These are phyloP conservation scores for Suhomyces coccinellae DNA, from an alignment of 1,139 yeast genomes.

Conservation along the genomic window DNA sequence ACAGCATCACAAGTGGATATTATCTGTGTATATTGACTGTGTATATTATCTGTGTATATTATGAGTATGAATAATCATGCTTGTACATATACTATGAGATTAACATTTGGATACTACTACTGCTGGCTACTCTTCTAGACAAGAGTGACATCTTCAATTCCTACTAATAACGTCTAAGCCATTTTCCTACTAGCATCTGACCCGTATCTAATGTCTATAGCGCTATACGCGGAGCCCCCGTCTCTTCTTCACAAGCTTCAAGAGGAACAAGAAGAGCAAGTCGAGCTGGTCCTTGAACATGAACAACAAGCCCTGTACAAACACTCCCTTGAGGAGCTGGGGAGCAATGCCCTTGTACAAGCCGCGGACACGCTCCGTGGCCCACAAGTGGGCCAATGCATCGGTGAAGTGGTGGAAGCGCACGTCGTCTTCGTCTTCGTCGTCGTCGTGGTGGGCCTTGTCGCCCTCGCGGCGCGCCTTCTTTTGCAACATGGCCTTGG, in stretches of 20 bases:
- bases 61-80: too few species aligned
- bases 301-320: constrained; percentile 83
- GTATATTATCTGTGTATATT: too few species aligned
- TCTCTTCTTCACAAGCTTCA: constrained; percentile 20
- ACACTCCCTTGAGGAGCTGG: constrained; percentile 76
- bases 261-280: constrained; percentile 41
- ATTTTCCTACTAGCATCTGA: too few species aligned
- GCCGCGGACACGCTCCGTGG: constrained; percentile 51
- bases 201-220: constrained; percentile 2
- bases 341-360: constrained; percentile 82
- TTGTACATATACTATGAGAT: too few species aligned
- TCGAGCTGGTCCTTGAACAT: constrained; percentile 77
- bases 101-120: too few species aligned
- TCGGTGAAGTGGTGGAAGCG: constrained; percentile 52
- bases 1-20: too few species aligned
- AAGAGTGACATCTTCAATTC: too few species aligned
- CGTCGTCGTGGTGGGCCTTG: constrained; percentile 19
- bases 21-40: too few species aligned
- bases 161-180: too few species aligned
- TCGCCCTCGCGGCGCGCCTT: constrained; percentile 28
- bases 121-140: too few species aligned
- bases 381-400: constrained; percentile 50
- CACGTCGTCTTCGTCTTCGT: constrained; percentile 30
- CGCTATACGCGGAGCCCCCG: constrained; percentile 4
- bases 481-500: constrained; percentile 80